A percentile compares a stretch with the other conserved stretches of the same genome.
These are phyloP conservation scores for Mucor mucedo DNA, from an alignment of 371 early-diverging fungal genomes.

Conservation along the genomic window DNA sequence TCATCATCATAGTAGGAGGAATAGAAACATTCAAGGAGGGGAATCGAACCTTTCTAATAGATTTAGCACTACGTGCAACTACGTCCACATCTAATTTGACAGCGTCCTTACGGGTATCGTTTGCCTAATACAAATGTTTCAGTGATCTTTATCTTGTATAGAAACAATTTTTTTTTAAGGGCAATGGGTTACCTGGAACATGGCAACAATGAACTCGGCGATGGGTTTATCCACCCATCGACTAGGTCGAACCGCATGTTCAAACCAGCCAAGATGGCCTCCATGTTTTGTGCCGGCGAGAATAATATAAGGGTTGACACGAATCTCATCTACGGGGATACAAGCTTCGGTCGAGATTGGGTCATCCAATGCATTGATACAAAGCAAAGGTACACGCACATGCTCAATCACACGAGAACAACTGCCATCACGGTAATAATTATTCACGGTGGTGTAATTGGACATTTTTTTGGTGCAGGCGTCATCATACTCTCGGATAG, in stretches of 20 bases:
- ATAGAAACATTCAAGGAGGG: conserved; percentile 7
- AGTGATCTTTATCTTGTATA: too few species aligned
- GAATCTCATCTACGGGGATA: conserved; percentile 79
- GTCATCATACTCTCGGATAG: conserved; percentile 84
- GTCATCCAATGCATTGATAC: conserved; percentile 90
- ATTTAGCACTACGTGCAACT: conserved; percentile 15
- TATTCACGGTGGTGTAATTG: conserved; percentile 77
- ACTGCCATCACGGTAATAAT: conserved; percentile 85
- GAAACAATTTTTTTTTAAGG: background rate
- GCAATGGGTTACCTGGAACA: conserved; percentile 47
- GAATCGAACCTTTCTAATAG: conserved; percentile 25
- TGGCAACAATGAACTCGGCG: conserved; percentile 71
- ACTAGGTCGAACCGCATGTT: conserved; percentile 54
- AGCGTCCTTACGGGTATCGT: conserved; percentile 26
- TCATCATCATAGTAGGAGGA: conserved; percentile 9
- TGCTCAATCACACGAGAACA: conserved; percentile 74
- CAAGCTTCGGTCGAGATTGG: conserved; percentile 78
- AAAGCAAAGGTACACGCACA: conserved; percentile 79
- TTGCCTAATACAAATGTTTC: conserved; percentile 12
- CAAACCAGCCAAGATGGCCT: conserved; percentile 96
- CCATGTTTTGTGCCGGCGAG: conserved; percentile 88
- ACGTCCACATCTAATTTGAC: conserved; percentile 14
- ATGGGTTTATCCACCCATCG: conserved; percentile 74
- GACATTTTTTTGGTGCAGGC: conserved; percentile 72
- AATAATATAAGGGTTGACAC: conserved; percentile 81